Percentiles rank a stretch among this genome's conserved stretches.
phyloP scores from a whole-genome alignment of 2,329 filamentous ascomycete species.

The Hymenoscyphus fructigenus region DNA sequence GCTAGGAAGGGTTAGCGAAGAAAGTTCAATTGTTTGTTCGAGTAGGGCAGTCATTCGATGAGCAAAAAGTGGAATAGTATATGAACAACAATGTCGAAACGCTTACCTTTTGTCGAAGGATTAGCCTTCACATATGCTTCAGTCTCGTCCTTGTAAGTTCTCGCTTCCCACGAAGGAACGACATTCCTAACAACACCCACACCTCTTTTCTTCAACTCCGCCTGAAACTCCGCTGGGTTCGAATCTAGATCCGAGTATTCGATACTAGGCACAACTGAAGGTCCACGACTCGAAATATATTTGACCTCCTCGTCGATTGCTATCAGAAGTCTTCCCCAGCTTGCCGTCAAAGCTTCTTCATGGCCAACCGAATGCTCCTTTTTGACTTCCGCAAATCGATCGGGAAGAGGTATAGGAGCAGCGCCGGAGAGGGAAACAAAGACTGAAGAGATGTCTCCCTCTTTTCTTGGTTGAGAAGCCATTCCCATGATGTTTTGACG shows the following conservation, averaged over 20 bases:
- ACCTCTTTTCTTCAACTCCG: constrained; percentile 27
- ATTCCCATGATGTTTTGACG: neutral
- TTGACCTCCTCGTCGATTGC: constrained; percentile 49
- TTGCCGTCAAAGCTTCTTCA: constrained; percentile 46
- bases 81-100: neutral
- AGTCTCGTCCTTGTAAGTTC: constrained; percentile 63
- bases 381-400: constrained; percentile 57
- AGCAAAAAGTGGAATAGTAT: neutral
- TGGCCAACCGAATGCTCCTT: constrained; percentile 49
- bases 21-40: no score
- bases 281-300: constrained; percentile 45
- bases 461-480: constrained; percentile 35
- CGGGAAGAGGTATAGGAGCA: constrained; percentile 48
- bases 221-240: constrained; percentile 16
- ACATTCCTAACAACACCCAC: constrained; percentile 62
- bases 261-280: constrained; percentile 53
- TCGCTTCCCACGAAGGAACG: constrained; percentile 60
- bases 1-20: constrained; percentile 38
- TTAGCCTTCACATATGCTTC: constrained; percentile 66
- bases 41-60: no score
- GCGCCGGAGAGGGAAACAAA: constrained; percentile 59
- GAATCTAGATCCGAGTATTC: constrained; percentile 45
- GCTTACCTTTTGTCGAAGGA: constrained; percentile 48
- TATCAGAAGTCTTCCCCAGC: constrained; percentile 50
- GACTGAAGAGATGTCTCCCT: constrained; percentile 62